These are phyloP conservation scores for Periconia macrospinosa DNA, from an alignment of 2,329 filamentous ascomycete genomes.

Conservation along the genomic window DNA sequence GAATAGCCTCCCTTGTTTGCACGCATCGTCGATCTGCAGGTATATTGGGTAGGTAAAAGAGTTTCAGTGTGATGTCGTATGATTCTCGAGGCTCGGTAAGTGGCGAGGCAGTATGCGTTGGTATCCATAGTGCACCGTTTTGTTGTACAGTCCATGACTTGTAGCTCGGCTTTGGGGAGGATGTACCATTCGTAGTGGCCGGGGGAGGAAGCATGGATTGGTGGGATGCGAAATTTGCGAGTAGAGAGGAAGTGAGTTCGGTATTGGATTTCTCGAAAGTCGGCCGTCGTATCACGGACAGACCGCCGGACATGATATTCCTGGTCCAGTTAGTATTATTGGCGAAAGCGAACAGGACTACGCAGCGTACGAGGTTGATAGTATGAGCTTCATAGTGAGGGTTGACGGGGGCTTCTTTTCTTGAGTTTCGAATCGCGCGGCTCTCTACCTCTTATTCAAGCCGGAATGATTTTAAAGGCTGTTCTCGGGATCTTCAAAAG, in stretches of 20 bases:
- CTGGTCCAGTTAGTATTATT: conserved; percentile 60
- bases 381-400: conserved; percentile 70
- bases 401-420: not conserved
- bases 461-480: too few relatives aligned
- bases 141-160: conserved; percentile 67
- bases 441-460: not conserved
- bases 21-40: conserved; percentile 64
- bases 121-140: conserved; percentile 66
- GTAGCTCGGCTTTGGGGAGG: conserved; percentile 45
- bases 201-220: conserved; percentile 57
- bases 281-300: conserved; percentile 80
- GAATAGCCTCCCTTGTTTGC: conserved; percentile 77
- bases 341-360: not conserved
- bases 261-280: conserved; percentile 83
- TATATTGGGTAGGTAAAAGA: conserved; percentile 84
- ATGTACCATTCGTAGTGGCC: conserved; percentile 36
- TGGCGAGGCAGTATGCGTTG: conserved; percentile 69
- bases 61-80: conserved; percentile 93
- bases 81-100: conserved; percentile 78
- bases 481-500: not conserved
- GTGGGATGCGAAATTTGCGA: conserved; percentile 77
- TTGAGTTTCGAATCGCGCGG: not conserved
- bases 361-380: conserved; percentile 78
- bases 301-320: conserved; percentile 84
- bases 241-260: conserved; percentile 86